Evolutionary conservation across 2,329 filamentous ascomycete species (phyloP).

Genomic region (Rhynchosporium secalis): DNA sequence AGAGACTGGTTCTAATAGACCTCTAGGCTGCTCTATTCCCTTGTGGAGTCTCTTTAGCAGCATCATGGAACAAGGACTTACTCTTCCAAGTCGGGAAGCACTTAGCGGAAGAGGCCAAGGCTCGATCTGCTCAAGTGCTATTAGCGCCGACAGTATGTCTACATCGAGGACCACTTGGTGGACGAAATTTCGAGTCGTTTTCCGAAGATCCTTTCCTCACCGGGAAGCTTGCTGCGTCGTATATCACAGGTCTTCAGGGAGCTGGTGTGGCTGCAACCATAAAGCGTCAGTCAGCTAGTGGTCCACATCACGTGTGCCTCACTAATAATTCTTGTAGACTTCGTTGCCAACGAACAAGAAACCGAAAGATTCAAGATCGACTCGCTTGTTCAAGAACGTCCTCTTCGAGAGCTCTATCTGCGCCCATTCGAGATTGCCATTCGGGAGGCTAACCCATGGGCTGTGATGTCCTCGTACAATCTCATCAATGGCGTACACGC

Average conservation of each 20-base stretch:
- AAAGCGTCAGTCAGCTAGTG: conserved; percentile 57
- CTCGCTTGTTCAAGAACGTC: conserved; percentile 62
- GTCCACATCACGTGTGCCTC: conserved; percentile 5
- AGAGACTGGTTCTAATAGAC: conserved; percentile 17
- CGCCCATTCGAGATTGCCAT: conserved; percentile 73
- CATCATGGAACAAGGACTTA: conserved; percentile 74
- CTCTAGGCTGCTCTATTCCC: conserved; percentile 72
- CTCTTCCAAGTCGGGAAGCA: conserved; percentile 69
- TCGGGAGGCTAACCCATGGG: conserved; percentile 67
- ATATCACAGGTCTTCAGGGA: conserved; percentile 71
- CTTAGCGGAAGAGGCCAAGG: conserved; percentile 69
- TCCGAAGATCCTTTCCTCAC: conserved; percentile 80
- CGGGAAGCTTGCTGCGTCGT: conserved; percentile 69
- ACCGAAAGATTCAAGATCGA: conserved; percentile 66
- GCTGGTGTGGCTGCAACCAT: conserved; percentile 74
- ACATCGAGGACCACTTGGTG: conserved; percentile 80
- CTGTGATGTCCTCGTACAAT: conserved; percentile 69
- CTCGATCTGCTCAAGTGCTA: conserved; percentile 71
- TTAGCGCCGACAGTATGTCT: conserved; percentile 79
- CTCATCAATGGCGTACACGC: conserved; percentile 63
- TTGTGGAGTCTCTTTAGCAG: conserved; percentile 74
- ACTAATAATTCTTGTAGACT: conserved; percentile 46
- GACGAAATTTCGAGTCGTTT: conserved; percentile 84
- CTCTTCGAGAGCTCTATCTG: conserved; percentile 70
- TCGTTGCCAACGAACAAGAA: conserved; percentile 73